Percentiles rank a stretch among this genome's conserved stretches.
Evolutionary conservation across 257 asterid species (phyloP).

Genomic region (Salvia hispanica): DNA sequence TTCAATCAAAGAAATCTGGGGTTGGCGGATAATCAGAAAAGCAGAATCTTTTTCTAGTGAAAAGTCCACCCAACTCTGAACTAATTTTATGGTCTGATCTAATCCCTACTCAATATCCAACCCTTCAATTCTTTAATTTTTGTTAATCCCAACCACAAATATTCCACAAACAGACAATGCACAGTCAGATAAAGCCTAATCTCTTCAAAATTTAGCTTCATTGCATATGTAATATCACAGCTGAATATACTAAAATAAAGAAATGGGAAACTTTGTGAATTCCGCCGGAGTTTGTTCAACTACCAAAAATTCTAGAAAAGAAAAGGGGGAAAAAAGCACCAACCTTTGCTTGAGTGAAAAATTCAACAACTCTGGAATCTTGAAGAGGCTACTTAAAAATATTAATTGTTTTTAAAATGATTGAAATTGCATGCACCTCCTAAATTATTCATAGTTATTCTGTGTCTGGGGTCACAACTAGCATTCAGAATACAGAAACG

Average conservation of each 20-base stretch:
- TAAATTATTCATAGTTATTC: conserved; percentile 29
- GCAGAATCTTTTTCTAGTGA: conserved; percentile 45
- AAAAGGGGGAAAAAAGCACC: conserved; percentile 28
- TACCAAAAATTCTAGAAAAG: conserved; percentile 45
- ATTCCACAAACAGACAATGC: conserved; percentile 27
- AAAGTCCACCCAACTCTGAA: conserved; percentile 60
- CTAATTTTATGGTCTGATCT: conserved; percentile 38
- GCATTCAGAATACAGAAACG: conserved; percentile 23
- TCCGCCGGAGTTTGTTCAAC: conserved; percentile 85
- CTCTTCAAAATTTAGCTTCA: conserved; percentile 7
- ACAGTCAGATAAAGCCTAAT: conserved; percentile 21
- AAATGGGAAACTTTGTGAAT: conserved; percentile 39
- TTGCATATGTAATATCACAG: background rate
- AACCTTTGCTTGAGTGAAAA: conserved; percentile 52
- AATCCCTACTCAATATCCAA: conserved; percentile 29
- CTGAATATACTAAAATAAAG: background rate
- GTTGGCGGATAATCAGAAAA: conserved; percentile 36
- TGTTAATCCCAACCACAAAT: conserved; percentile 21
- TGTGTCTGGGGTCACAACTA: conserved; percentile 35
- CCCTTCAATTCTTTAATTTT: conserved; percentile 35
- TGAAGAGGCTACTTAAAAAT: background rate
- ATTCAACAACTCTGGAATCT: conserved; percentile 29
- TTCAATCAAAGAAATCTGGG: conserved; percentile 12
- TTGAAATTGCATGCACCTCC: conserved; percentile 30
- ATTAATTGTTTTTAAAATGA: conserved; percentile 19